A percentile compares a stretch with the other conserved stretches of the same genome.
Evolutionary conservation across 1,284 basidiomycete species (phyloP).

Genomic region (Fomitopsis betulina): DNA sequence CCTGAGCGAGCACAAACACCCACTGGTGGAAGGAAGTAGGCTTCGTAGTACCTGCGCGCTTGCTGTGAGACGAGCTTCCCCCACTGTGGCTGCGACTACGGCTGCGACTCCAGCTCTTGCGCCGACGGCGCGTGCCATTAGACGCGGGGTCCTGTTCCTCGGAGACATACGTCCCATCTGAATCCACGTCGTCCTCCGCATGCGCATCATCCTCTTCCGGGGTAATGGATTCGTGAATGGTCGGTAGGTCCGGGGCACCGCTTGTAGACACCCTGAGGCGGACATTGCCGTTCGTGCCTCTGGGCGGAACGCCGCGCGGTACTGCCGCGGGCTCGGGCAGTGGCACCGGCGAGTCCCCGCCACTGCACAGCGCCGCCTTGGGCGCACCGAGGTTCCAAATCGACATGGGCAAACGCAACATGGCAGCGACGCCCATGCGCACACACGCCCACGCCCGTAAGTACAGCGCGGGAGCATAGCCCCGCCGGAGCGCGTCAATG

Average conservation of each 20-base stretch:
- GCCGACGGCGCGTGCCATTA: neutral
- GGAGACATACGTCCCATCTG: conserved; percentile 29
- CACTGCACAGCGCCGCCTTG: conserved; percentile 5
- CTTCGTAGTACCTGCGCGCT: neutral
- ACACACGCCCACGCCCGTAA: conserved; percentile 11
- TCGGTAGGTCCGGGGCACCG: conserved; percentile 22
- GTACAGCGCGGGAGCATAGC: conserved; percentile 11
- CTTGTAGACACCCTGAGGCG: conserved; percentile 9
- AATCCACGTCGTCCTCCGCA: conserved; percentile 16
- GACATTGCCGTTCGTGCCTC: neutral
- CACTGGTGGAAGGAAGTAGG: conserved; percentile 4
- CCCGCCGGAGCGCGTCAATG: conserved; percentile 15
- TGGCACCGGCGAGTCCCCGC: neutral
- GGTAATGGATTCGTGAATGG: conserved; percentile 28
- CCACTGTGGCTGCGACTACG: neutral
- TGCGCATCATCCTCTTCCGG: conserved; percentile 11
- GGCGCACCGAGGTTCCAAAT: conserved; percentile 14
- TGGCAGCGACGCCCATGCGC: conserved; percentile 6
- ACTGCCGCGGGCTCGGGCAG: neutral
- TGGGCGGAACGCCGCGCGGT: conserved; percentile 3
- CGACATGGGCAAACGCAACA: conserved; percentile 12
- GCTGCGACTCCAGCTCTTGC: conserved; percentile 9
- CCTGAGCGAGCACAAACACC: conserved; percentile 15
- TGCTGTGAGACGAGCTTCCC: conserved; percentile 3
- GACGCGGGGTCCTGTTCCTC: conserved; percentile 13